These are phyloP conservation scores for Cladosporium cucumerinum DNA, from an alignment of 2,329 filamentous ascomycete genomes.

Conservation along the genomic window DNA sequence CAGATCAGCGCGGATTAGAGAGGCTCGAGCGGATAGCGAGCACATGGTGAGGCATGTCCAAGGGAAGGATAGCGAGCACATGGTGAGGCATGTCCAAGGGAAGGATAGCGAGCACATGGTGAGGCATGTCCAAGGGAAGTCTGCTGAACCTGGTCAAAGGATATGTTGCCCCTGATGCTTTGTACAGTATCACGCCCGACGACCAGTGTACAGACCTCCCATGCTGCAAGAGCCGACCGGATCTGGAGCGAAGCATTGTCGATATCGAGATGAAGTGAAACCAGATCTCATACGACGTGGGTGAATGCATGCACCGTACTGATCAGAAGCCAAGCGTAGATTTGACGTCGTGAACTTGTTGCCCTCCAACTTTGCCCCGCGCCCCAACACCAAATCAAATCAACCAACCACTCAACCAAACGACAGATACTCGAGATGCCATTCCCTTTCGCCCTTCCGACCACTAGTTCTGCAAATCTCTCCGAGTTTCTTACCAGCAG, in stretches of 20 bases:
- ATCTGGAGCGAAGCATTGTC: background rate
- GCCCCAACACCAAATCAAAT: background rate
- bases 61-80: too few relatives aligned
- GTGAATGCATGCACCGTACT: too few relatives aligned
- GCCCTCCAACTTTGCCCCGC: background rate
- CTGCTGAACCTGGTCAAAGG: background rate
- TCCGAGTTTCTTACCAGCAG: conserved; percentile 71
- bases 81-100: too few relatives aligned
- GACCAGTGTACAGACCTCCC: too few relatives aligned
- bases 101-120: background rate
- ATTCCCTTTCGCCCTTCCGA: conserved; percentile 82
- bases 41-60: too few relatives aligned
- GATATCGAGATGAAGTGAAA: background rate
- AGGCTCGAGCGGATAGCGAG: background rate
- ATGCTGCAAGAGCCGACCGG: too few relatives aligned
- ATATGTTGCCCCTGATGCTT: too few relatives aligned
- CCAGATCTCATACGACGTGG: background rate
- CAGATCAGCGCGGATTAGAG: background rate
- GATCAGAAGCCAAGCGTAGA: background rate
- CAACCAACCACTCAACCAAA: background rate
- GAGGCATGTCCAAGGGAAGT: too few relatives aligned
- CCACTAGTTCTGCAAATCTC: conserved; percentile 83
- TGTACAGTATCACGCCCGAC: background rate
- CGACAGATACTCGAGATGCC: conserved; percentile 60
- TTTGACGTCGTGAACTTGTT: background rate